Base-by-base conservation (phyloP, 2,329 filamentous ascomycete genomes). In the Talaromyces piceae region DNA sequence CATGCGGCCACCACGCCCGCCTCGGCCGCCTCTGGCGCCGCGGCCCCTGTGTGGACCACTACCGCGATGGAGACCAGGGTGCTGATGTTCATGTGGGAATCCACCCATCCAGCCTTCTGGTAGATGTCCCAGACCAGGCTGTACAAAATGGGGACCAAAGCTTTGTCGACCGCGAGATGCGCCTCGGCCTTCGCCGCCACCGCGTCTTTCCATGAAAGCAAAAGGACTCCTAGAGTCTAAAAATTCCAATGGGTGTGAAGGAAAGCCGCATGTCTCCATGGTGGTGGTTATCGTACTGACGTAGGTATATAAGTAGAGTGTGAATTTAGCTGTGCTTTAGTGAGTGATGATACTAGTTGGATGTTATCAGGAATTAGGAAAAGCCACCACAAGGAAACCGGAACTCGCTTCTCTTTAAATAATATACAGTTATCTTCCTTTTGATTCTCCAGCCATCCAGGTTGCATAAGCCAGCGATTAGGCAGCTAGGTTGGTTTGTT, bases 11-110 rank as follows among this genome's bases (percentile, higher is more conserved):
- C 45, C 45, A 37, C 56, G 49, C 58, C 54, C 52, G 58, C 56
- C 53, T 26, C 55, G 56, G 1, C 54, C 54, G 23, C 56, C 53
- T 26, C 55, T 55, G 1, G 53, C 54, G 23, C 52, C 49, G 22
- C 54, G 55, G 41, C 54, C 45, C 45, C 55, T 53, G 55, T 53
- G 59, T 16, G 57, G 57, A 49, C 41, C 56, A 48, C 55, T 53
- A 41, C 9, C 25, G 23, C 31, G 45, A 33, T 33, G 50, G 22
- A 31, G 50, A 16, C 45, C 26, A 26, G 9, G n/a, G 25, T 27
- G 37, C 9, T 45, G 43, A 25, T 25, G 20, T 13, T 22, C 39
- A 22, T 22, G 39, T 7, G 39, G 20, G n/a, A n/a, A n/a, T n/a
- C 39, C 39, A 43, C n/a, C n/a, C 20, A 43, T 23, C 12, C 39